Evolutionary conservation across 352 stramenopile species (phyloP), one percentile per base, ranked within the genome.

Genomic region (Elongisporangium prolatum): DNA sequence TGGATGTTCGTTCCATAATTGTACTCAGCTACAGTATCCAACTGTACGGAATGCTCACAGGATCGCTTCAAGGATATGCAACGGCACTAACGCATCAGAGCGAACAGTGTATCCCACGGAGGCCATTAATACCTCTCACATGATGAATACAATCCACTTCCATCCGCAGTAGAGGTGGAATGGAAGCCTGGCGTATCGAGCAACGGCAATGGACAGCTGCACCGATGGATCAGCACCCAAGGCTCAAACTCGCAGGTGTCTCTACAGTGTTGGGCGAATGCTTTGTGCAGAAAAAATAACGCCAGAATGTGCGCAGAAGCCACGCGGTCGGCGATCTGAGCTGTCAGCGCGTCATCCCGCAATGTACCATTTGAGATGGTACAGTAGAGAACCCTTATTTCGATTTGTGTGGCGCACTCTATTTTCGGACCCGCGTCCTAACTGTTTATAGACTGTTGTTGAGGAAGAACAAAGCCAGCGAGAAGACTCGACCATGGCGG

Each of bases 401-500:
- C 28, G 14, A 40, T 5, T 40, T 2, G 28, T 40, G 28, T 40
- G 28, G 28, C 8, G 28, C 28, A 40, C 28, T 40, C 28, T 40
- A 40, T 40, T 13, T 40, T 13, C 28, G 28, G 28, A 5, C 24
- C 28, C 28, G 28, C 28, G 28, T 40, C 28, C 28, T 40, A 14
- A 9, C 28, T 40, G 28, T 40, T 40, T 40, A 40, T 40, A 40
- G 28, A 40, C 28, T 40, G 8, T 13, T 40, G 28, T 40, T 40
- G 28, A 40, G 28, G 28, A 40, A 40, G 28, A 40, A 40, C 28
- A 40, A 40, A 40, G 28, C 28, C 28, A 40, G 28, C 28, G 14
- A 40, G 28, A 40, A 40, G 28, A 40, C 28, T 40, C 1, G 1
- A 40, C 28, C 28, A 90, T 91, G 81, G 79, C 84, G 52, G 79